These are phyloP conservation scores for Suillus tomentosus DNA, from an alignment of 768 basidiomycete genomes.

Conservation along the genomic window DNA sequence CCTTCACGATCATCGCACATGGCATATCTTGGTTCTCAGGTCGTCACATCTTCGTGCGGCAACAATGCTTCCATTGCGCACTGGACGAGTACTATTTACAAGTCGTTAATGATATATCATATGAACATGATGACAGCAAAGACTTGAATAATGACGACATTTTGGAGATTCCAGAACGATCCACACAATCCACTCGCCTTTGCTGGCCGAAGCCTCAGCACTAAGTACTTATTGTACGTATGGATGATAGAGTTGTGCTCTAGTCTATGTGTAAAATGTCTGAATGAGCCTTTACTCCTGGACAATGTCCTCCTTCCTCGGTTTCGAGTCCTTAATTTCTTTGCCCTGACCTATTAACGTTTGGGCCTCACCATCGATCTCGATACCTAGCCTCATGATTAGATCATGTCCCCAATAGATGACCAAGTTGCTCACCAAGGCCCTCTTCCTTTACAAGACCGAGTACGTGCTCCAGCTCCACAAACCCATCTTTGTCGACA, in stretches of 20 bases:
- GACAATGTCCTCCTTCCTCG: constrained; percentile 96
- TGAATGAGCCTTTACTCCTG: constrained; percentile 52
- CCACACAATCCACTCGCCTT: not conserved
- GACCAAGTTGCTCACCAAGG: constrained; percentile 51
- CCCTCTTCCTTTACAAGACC: constrained; percentile 88
- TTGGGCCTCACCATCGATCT: constrained; percentile 84
- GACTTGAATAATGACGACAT: not conserved
- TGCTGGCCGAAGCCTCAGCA: not conserved
- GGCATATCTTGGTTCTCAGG: not conserved
- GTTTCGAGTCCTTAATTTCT: constrained; percentile 76
- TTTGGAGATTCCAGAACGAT: not conserved
- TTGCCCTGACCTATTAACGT: constrained; percentile 80
- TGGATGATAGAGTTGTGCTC: constrained; percentile 13
- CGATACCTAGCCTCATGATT: constrained; percentile 53
- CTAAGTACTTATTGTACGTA: not conserved
- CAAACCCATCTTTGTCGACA: constrained; percentile 93
- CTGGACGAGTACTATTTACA: not conserved
- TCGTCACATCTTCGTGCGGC: no score
- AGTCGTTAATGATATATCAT: not conserved
- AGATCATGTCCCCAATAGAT: constrained; percentile 4
- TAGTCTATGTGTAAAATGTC: constrained; percentile 15
- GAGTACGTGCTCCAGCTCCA: constrained; percentile 92
- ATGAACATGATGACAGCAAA: not conserved
- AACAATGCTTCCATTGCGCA: not conserved
- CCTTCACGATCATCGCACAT: constrained; percentile 1